Evolutionary conservation across 495 filamentous ascomycete species (phyloP), one percentile per base, ranked within the genome.

Genomic region (Tuber borchii): DNA sequence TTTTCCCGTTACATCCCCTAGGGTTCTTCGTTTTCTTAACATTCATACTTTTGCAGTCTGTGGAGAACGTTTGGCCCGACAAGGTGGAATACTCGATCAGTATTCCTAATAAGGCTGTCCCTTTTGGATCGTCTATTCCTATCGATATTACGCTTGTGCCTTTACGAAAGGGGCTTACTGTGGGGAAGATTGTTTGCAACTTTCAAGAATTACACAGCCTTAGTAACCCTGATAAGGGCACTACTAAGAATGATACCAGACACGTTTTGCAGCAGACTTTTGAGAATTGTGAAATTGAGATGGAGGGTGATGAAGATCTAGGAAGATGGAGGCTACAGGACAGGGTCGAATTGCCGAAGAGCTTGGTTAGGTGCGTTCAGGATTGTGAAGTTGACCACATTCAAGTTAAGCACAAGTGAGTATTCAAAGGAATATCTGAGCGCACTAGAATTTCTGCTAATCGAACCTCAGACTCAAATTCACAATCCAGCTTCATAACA

Each of bases 61-160:
- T 97, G 72, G 92, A 97, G 83, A 97, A 97, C 81, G 89, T 95
- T 74, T 99, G 95, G 95, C 89, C 92, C 17, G 92, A 94, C 84
- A 99, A 99, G 86, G 88, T 97, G 80, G 90, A 95, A 81, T 98
- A 98, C 83, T 92, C 91, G 10, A 91, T 99, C 75, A 90, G 90
- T 76, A 90, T 94, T 12, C 94, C 95, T 3, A 93, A 91, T 73
- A 97, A 96, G 81, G 95, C 94, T 0, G 90, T 95, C 74, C 90
- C 97, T 14, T 97, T 97, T 78, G 95, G 95, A 51, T 96, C 93
- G 22, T 87, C 87, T 26, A 89, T 97, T 68, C 89, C 90, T 19
- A 85, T 97, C 42, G 90, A 95, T 74, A 93, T 97, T 83, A 87
- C 89, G 68, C 88, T 98, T 72, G 89, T 92, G 10, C 93, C 95